Evolutionary conservation across 768 basidiomycete species (phyloP).

Genomic region (Lactarius sanguifluus): DNA sequence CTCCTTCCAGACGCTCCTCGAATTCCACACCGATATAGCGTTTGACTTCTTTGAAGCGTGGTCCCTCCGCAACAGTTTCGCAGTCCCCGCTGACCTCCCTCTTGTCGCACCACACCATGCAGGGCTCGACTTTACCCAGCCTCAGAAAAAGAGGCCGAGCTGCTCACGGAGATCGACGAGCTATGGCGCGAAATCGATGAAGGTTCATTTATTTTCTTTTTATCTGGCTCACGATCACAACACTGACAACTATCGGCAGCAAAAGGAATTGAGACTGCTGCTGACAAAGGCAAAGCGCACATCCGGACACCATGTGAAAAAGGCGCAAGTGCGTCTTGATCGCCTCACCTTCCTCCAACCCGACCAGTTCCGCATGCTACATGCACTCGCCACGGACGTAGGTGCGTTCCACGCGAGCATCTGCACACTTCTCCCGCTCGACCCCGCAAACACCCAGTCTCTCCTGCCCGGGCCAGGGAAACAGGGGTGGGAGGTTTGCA

Average conservation of each 20-base stretch:
- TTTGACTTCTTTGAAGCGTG: conserved; percentile 92
- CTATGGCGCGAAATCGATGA: conserved; percentile 65
- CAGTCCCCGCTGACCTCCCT: conserved; percentile 64
- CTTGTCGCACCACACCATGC: conserved; percentile 77
- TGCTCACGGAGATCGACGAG: conserved; percentile 67
- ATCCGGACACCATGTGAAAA: conserved; percentile 47
- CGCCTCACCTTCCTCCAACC: conserved; percentile 47
- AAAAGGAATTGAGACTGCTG: conserved; percentile 61
- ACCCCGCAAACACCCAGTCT: conserved; percentile 25
- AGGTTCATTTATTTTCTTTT: conserved; percentile 47
- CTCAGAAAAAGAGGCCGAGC: conserved; percentile 50
- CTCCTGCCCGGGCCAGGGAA: conserved; percentile 57
- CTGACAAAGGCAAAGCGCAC: conserved; percentile 52
- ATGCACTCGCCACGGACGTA: conserved; percentile 43
- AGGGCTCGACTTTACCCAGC: conserved; percentile 61
- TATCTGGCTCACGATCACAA: neutral
- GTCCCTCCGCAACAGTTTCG: conserved; percentile 86
- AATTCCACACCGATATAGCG: conserved; percentile 85
- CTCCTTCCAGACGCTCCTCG: conserved; percentile 84
- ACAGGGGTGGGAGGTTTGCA: conserved; percentile 74
- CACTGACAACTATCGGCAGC: conserved; percentile 41
- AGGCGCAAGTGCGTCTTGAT: conserved; percentile 46
- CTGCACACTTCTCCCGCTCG: conserved; percentile 47
- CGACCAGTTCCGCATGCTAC: conserved; percentile 43
- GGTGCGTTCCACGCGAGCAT: conserved; percentile 47